phyloP scores from a whole-genome alignment of 2,329 filamentous ascomycete genomes.

The Stachybotrys chlorohalonatus region DNA sequence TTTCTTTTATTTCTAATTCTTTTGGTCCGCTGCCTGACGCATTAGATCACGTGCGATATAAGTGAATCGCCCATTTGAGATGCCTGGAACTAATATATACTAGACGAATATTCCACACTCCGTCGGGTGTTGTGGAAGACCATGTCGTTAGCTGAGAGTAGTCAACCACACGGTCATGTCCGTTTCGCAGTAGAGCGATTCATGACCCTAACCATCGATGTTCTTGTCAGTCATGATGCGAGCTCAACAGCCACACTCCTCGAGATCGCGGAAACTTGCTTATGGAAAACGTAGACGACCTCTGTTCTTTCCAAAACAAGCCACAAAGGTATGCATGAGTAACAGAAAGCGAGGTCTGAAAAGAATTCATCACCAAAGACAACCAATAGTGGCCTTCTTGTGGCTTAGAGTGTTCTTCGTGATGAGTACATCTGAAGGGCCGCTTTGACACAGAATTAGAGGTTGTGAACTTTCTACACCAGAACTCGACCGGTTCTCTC shows the following conservation, averaged over 20 bases:
- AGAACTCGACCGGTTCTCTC: conserved; percentile 72
- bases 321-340: neutral
- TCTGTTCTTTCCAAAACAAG: neutral
- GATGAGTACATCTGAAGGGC: conserved; percentile 37
- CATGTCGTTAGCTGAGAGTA: neutral
- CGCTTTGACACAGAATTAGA: conserved; percentile 58
- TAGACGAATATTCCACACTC: neutral
- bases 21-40: neutral
- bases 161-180: neutral
- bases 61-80: neutral
- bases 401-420: neutral
- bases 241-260: neutral
- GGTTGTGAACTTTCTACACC: conserved; percentile 68
- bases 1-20: too few relatives aligned
- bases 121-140: neutral
- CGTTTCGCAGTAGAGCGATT: neutral
- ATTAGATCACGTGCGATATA: neutral
- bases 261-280: neutral
- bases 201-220: neutral
- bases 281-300: neutral
- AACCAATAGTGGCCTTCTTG: neutral
- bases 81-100: neutral
- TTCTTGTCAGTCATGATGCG: neutral
- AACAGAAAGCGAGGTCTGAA: neutral
- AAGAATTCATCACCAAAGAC: neutral